These are phyloP conservation scores for Trebouxia sp. DNA, from an alignment of 139 green algal genomes.

Conservation along the genomic window DNA sequence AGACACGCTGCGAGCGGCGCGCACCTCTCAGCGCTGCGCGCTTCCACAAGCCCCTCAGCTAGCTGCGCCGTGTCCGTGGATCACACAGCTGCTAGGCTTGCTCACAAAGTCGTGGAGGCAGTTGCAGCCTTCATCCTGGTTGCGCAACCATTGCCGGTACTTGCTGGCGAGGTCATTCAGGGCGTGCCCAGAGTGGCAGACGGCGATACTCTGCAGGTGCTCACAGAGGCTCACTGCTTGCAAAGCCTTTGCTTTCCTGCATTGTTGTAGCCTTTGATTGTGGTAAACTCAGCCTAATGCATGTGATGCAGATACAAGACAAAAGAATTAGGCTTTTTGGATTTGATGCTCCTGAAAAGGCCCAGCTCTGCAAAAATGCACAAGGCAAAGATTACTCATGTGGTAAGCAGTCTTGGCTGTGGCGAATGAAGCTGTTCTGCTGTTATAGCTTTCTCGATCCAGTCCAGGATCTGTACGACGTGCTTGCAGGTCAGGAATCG, in stretches of 20 bases:
- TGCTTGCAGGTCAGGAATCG: slow-evolving; percentile 34
- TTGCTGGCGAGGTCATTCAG: slow-evolving; percentile 41
- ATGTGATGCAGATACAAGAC: slow-evolving; percentile 26
- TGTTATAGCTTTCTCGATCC: not conserved
- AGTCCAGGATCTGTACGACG: no score
- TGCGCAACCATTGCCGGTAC: not conserved
- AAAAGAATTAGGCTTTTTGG: slow-evolving; percentile 66
- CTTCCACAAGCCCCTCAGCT: no score
- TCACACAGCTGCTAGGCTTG: not conserved
- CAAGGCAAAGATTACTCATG: slow-evolving; percentile 45
- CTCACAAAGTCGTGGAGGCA: not conserved
- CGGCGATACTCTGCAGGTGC: slow-evolving; percentile 73
- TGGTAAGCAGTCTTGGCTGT: slow-evolving; percentile 25
- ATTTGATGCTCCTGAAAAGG: slow-evolving; percentile 79
- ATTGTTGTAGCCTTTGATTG: no score
- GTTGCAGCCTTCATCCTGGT: not conserved
- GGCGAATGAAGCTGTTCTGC: not conserved
- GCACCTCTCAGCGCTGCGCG: no score
- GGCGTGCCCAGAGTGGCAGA: slow-evolving; percentile 62
- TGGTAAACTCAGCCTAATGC: no score
- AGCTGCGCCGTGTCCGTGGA: no score
- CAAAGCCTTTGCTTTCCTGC: no score
- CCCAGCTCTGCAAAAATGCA: slow-evolving; percentile 63
- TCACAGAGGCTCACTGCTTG: no score
- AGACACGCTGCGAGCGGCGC: no score